Percentiles rank a stretch among this genome's conserved stretches.
phyloP scores from a whole-genome alignment of 345 rosid genomes.

The Turritis glabra region DNA sequence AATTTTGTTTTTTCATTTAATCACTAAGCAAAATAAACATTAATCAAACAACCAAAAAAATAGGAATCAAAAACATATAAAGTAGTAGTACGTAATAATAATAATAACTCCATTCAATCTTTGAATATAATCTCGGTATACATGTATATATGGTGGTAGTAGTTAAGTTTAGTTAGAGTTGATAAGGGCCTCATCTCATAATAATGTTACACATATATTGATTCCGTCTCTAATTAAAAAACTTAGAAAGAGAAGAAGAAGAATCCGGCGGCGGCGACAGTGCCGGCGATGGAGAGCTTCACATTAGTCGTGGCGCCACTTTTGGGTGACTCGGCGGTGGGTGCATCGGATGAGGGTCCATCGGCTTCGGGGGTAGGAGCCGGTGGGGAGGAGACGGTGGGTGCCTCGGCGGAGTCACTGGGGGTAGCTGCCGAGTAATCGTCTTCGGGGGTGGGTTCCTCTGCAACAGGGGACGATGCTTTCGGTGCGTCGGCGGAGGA shows the following conservation, averaged over 20 bases:
- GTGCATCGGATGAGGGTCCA: conserved; percentile 27
- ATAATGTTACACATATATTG: conserved; percentile 17
- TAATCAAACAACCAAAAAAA: no score
- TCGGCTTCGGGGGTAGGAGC: conserved; percentile 33
- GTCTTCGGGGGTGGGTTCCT: conserved; percentile 32
- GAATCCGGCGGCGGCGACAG: conserved; percentile 29
- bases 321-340: conserved; percentile 28
- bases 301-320: conserved; percentile 14
- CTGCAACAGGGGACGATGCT: conserved; percentile 35
- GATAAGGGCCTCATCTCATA: not conserved
- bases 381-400: conserved; percentile 34
- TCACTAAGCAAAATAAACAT: no score
- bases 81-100: no score
- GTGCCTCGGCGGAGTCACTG: conserved; percentile 28
- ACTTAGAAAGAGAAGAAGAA: conserved; percentile 38
- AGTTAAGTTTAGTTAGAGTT: not conserved
- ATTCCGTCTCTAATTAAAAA: not conserved
- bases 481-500: conserved; percentile 27
- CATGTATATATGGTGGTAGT: no score
- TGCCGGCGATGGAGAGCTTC: conserved; percentile 36
- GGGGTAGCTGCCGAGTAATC: conserved; percentile 30
- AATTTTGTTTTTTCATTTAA: no score
- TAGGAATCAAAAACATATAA: no score
- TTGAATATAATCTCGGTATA: not conserved
- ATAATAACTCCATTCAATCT: conserved; percentile 14